A percentile compares a stretch with the other conserved stretches of the same genome.
Evolutionary conservation across 805 yeast species (phyloP).

Genomic region (Zygoascus ofunaensis): DNA sequence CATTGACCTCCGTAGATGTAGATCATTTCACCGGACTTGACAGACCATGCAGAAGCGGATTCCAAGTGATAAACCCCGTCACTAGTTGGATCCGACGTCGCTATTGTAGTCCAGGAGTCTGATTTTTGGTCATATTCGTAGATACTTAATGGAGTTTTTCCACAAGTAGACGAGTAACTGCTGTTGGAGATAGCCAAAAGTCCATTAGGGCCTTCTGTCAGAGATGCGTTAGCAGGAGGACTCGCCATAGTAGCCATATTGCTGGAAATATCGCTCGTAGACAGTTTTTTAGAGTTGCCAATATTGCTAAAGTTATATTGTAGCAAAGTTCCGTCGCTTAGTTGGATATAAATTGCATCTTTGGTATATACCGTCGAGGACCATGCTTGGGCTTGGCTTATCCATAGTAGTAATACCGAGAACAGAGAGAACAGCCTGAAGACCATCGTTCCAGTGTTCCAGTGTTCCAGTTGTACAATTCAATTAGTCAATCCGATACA

Average conservation of each 20-base stretch:
- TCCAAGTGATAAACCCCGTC: constrained; percentile 18
- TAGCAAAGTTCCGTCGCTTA: constrained; percentile 6
- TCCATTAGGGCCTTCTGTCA: constrained; percentile 18
- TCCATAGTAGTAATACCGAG: too few relatives aligned
- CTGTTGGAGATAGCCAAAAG: background rate
- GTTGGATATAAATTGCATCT: background rate
- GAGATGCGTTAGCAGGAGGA: constrained; percentile 13
- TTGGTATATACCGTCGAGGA: background rate
- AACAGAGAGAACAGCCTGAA: too few relatives aligned
- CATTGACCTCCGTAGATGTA: constrained; percentile 28
- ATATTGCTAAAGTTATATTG: background rate
- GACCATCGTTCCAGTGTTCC: too few relatives aligned
- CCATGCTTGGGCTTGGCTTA: background rate
- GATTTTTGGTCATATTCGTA: constrained; percentile 14
- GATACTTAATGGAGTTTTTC: constrained; percentile 17
- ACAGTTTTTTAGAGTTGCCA: background rate
- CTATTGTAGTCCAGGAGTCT: constrained; percentile 19
- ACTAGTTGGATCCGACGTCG: constrained; percentile 10
- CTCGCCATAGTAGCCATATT: background rate
- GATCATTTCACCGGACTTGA: constrained; percentile 10
- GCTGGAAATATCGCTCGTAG: background rate
- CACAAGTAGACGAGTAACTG: background rate
- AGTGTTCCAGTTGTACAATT: too few relatives aligned
- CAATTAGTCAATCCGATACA: too few relatives aligned
- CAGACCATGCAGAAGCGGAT: constrained; percentile 22